A percentile compares a stretch with the other conserved stretches of the same genome.
Evolutionary conservation across 371 early-diverging fungal species (phyloP).

Genomic region (Conidiobolus incongruus): DNA sequence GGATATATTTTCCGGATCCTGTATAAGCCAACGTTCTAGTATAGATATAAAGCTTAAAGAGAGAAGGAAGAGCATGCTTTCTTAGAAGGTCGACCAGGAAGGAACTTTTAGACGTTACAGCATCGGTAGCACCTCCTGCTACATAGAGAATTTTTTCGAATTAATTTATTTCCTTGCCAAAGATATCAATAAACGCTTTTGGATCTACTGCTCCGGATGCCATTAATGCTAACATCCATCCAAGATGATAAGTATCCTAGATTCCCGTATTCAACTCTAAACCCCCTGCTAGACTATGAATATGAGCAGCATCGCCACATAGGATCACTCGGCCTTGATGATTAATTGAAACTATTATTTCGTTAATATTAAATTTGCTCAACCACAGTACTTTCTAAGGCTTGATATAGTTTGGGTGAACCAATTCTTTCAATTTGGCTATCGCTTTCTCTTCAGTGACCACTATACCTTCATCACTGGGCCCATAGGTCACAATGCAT

Average conservation of each 20-base stretch:
- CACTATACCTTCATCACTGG: conserved; percentile 4
- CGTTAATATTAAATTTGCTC: conserved; percentile 11
- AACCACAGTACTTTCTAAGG: conserved; percentile 7
- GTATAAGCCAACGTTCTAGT: too few species aligned
- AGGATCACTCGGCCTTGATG: conserved; percentile 11
- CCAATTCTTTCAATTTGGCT: conserved; percentile 6
- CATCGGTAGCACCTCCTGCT: too few species aligned
- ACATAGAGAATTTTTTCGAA: too few species aligned
- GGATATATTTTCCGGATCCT: too few species aligned
- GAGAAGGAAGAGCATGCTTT: too few species aligned
- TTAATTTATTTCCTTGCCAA: too few species aligned
- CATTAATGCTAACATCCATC: conserved; percentile 17
- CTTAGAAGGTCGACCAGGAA: too few species aligned
- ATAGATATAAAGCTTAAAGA: too few species aligned
- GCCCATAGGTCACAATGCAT: not conserved
- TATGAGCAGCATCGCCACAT: conserved; percentile 15
- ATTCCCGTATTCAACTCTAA: conserved; percentile 15
- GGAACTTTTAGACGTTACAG: too few species aligned
- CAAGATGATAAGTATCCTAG: conserved; percentile 17
- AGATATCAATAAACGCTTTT: too few species aligned
- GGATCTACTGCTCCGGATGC: too few species aligned
- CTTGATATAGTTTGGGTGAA: conserved; percentile 4
- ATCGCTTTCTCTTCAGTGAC: conserved; percentile 5
- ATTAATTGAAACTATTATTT: conserved; percentile 8
- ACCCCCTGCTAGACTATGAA: conserved; percentile 9